These are phyloP conservation scores for Closterium sp. DNA, from an alignment of 139 green algal species.

Conservation along the genomic window DNA sequence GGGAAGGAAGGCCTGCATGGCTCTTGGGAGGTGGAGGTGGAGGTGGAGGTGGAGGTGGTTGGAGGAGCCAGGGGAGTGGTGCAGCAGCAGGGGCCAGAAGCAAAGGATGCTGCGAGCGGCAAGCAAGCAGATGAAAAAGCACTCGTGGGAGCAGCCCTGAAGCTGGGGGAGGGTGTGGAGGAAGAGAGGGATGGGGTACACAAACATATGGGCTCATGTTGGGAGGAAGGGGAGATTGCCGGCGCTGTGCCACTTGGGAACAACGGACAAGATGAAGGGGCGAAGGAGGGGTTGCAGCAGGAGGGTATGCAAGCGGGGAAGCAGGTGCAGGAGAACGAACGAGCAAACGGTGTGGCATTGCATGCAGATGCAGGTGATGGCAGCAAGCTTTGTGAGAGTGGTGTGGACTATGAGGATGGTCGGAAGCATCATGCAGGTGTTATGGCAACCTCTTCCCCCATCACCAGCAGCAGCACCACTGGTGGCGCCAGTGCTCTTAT, in stretches of 20 bases:
- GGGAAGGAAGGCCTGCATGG: too few relatives aligned
- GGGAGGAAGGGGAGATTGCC: background rate
- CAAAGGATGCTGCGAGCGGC: too few relatives aligned
- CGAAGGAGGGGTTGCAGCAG: background rate
- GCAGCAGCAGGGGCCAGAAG: too few relatives aligned
- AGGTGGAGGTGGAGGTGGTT: too few relatives aligned
- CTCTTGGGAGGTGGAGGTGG: too few relatives aligned
- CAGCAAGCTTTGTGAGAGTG: background rate
- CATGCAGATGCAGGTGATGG: background rate
- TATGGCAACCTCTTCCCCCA: background rate
- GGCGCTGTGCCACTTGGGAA: background rate
- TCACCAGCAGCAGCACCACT: background rate
- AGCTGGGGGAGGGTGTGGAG: background rate
- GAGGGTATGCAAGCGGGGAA: background rate
- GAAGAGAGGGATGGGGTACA: background rate
- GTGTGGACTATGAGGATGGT: background rate
- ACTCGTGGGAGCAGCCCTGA: too few relatives aligned
- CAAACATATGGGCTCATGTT: background rate
- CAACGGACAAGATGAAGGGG: background rate
- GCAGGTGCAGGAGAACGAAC: too few relatives aligned
- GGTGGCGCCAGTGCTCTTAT: background rate
- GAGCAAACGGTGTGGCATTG: too few relatives aligned
- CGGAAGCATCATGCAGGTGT: background rate
- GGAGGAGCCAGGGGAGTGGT: too few relatives aligned
- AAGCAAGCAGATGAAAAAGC: too few relatives aligned